Evolutionary conservation across 257 asterid genomes (phyloP).

Genomic region (Ajuga chamaepitys): DNA sequence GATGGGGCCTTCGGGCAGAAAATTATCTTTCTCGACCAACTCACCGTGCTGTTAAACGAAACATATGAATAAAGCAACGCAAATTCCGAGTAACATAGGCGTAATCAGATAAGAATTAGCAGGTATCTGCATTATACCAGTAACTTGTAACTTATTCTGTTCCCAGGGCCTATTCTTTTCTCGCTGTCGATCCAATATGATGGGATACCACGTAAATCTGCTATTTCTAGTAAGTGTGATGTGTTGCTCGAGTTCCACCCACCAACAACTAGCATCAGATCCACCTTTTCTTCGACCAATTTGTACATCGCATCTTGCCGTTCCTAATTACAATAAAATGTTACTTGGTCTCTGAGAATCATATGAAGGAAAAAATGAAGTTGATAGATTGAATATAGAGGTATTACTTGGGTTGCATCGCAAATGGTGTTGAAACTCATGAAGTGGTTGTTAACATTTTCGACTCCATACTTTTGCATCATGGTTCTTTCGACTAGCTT

Average conservation of each 20-base stretch:
- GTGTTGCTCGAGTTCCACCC: constrained; percentile 99
- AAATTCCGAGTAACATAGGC: background rate
- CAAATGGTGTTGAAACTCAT: constrained; percentile 96
- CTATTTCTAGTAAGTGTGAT: constrained; percentile 78
- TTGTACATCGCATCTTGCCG: constrained; percentile 99
- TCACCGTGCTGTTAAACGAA: constrained; percentile 72
- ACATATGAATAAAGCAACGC: background rate
- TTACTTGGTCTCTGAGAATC: background rate
- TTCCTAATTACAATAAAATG: constrained; percentile 43
- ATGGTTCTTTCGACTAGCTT: constrained; percentile 63
- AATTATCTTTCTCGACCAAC: constrained; percentile 82
- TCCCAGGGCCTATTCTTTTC: constrained; percentile 86
- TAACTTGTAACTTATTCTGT: constrained; percentile 66
- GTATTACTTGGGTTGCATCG: constrained; percentile 91
- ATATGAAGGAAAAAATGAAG: background rate
- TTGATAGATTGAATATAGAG: background rate
- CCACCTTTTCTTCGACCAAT: constrained; percentile 66
- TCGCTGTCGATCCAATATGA: constrained; percentile 88
- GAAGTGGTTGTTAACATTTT: constrained; percentile 73
- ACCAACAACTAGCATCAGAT: constrained; percentile 86
- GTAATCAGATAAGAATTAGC: background rate
- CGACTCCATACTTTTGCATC: constrained; percentile 89
- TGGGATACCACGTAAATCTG: constrained; percentile 84
- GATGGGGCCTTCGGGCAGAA: constrained; percentile 77
- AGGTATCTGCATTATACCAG: constrained; percentile 40